phyloP scores from a whole-genome alignment of 139 green algal species.

The Coelastrella sp. region DNA sequence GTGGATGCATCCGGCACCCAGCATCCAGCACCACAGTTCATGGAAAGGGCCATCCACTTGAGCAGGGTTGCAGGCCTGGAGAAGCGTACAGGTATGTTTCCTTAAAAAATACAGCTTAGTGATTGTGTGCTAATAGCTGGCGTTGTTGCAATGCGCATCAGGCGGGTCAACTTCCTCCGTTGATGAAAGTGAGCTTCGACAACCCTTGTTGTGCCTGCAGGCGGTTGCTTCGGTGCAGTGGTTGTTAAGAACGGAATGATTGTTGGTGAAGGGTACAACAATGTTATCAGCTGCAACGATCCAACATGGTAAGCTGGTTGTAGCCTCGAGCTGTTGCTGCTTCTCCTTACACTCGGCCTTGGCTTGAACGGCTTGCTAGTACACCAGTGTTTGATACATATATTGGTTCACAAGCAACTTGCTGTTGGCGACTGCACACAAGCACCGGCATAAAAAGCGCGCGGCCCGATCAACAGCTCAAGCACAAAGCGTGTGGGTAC shows the following conservation, averaged over 20 bases:
- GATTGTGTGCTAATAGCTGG: too few species aligned
- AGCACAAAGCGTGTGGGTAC: too few species aligned
- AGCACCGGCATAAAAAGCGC: too few species aligned
- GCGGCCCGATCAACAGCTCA: too few species aligned
- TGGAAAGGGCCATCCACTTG: conserved; percentile 55
- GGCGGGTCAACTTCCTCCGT: too few species aligned
- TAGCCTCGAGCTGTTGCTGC: neutral
- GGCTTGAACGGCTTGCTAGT: too few species aligned
- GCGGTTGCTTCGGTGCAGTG: conserved; percentile 62
- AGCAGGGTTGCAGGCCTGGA: conserved; percentile 38
- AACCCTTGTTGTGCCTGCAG: neutral
- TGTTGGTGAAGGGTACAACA: conserved; percentile 67
- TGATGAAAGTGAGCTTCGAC: too few species aligned
- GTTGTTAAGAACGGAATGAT: conserved; percentile 60
- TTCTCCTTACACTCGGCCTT: too few species aligned
- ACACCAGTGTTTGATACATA: too few species aligned
- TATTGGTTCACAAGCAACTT: too few species aligned
- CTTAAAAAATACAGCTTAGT: neutral
- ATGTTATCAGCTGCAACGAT: conserved; percentile 59
- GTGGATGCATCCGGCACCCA: neutral
- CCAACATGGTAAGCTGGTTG: conserved; percentile 58
- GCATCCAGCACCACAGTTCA: conserved; percentile 42
- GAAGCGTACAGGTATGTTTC: conserved; percentile 39
- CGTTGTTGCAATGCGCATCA: too few species aligned
- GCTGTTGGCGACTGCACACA: too few species aligned